Conservation (phyloP, 2,329 filamentous ascomycete species). For the Sarocladium kiliense region DNA sequence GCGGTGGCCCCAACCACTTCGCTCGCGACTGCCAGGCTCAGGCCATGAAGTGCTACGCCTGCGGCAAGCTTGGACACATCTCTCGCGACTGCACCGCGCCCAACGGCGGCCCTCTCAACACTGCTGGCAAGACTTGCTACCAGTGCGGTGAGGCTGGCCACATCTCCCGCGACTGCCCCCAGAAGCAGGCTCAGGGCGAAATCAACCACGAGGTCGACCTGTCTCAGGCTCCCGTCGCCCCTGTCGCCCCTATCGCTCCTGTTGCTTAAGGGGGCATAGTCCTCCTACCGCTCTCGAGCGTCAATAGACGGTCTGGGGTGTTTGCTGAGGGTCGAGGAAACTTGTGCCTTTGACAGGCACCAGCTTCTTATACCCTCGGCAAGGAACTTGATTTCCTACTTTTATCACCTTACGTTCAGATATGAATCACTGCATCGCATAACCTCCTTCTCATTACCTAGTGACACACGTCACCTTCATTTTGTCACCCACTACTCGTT, state of each 20-base stretch:
- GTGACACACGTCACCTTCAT: not conserved
- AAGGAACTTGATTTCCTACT: not conserved
- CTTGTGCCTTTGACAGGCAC: not conserved
- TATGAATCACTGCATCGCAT: conserved; percentile 8
- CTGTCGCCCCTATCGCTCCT: conserved; percentile 40
- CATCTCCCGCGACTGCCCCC: conserved; percentile 89
- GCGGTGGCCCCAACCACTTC: conserved; percentile 90
- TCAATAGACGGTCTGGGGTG: conserved; percentile 10
- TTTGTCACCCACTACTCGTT: not conserved
- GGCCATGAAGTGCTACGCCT: conserved; percentile 98
- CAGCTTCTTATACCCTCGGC: not conserved
- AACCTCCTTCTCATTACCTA: not conserved
- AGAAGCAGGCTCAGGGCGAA: conserved; percentile 57
- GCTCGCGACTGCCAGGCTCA: conserved; percentile 97
- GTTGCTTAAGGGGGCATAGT: conserved; percentile 26
- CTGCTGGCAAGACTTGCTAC: conserved; percentile 97
- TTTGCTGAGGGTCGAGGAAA: not conserved
- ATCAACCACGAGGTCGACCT: conserved; percentile 39
- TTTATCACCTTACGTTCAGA: conserved; percentile 5
- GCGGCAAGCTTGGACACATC: conserved; percentile 92
- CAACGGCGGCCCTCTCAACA: conserved; percentile 92
- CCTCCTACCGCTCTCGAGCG: conserved; percentile 1
- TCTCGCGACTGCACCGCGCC: conserved; percentile 91
- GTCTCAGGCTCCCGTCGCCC: conserved; percentile 34
- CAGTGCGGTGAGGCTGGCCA: conserved; percentile 93